Conservation (phyloP, 129 eudicot species). For the Arctium minus region DNA sequence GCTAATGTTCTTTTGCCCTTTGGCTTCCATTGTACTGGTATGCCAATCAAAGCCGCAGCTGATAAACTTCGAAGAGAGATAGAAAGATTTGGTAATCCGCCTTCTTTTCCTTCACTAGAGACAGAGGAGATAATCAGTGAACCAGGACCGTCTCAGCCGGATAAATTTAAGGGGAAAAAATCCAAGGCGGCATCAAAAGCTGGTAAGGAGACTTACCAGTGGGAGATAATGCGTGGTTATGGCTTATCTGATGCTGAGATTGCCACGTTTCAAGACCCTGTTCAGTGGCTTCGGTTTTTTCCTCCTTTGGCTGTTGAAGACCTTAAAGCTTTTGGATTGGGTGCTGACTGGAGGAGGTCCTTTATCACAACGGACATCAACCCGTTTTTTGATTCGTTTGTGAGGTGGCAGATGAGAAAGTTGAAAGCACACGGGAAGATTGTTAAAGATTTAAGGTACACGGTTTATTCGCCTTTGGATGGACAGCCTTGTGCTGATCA, state of each 20-base stretch:
- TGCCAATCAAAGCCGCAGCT: conserved; percentile 92
- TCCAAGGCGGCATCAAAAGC: conserved; percentile 69
- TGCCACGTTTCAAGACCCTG: conserved; percentile 62
- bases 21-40: conserved; percentile 89
- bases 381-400: conserved; percentile 82
- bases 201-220: conserved; percentile 64
- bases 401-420: conserved; percentile 80
- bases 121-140: conserved; percentile 44
- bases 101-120: conserved; percentile 42
- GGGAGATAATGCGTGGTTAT: conserved; percentile 87
- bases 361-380: conserved; percentile 76
- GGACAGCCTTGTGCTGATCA: conserved; percentile 96
- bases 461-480: conserved; percentile 72
- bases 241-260: conserved; percentile 78
- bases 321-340: conserved; percentile 76
- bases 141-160: conserved; percentile 33
- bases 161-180: conserved; percentile 72
- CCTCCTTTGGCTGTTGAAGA: conserved; percentile 90
- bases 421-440: conserved; percentile 68
- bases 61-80: conserved; percentile 74
- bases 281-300: conserved; percentile 62
- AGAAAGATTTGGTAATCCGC: conserved; percentile 66
- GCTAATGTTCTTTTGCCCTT: conserved; percentile 87
- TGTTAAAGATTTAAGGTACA: conserved; percentile 74
- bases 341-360: conserved; percentile 84